Conservation (phyloP, 257 asterid species). For the Primulina tabacum region DNA sequence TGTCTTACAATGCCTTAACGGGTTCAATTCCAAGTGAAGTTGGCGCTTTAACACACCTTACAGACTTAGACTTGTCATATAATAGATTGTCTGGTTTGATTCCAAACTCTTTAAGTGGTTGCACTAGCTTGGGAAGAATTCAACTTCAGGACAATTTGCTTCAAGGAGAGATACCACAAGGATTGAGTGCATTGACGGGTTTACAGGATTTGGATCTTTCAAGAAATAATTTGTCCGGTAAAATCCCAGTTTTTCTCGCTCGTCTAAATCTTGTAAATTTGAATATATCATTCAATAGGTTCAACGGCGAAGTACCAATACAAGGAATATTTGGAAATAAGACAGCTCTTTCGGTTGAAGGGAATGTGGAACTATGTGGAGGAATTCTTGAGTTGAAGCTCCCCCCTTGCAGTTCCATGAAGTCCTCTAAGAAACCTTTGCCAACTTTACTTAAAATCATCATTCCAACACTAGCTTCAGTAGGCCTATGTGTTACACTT, state of each 20-base stretch:
- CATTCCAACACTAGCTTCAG: background rate
- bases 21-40: conserved; percentile 16
- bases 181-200: conserved; percentile 15
- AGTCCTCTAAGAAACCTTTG: background rate
- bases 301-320: background rate
- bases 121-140: conserved; percentile 10
- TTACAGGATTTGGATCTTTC: conserved; percentile 14
- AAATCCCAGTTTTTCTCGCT: conserved; percentile 12
- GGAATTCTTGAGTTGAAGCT: background rate
- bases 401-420: background rate
- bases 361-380: background rate
- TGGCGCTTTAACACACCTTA: conserved; percentile 1
- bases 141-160: conserved; percentile 3
- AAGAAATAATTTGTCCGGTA: conserved; percentile 14
- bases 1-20: background rate
- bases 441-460: background rate
- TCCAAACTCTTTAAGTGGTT: conserved; percentile 3
- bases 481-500: background rate
- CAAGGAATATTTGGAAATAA: background rate
- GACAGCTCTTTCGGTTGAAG: background rate
- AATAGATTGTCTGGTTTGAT: conserved; percentile 18
- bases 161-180: conserved; percentile 16
- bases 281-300: conserved; percentile 18
- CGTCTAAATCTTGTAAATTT: background rate
- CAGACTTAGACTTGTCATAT: conserved; percentile 3